A percentile compares a stretch with the other conserved stretches of the same genome.
Conservation (phyloP, 2,329 filamentous ascomycete genomes). For the Talaromyces islandicus region DNA sequence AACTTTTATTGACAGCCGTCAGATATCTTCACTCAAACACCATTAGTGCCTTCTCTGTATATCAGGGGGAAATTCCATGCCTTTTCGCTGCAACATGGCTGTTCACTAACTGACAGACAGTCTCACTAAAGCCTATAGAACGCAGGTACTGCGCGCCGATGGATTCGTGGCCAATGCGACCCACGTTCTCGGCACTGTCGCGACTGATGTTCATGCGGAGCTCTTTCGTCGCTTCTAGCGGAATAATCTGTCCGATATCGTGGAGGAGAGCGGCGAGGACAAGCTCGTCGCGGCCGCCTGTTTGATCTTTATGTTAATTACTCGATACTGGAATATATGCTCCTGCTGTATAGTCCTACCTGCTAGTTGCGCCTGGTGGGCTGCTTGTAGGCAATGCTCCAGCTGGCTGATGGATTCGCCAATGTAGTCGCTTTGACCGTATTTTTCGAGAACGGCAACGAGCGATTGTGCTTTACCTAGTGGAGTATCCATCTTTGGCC, state of each 20-base stretch:
- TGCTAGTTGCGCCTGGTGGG: slow-evolving; percentile 23
- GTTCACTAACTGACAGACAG: slow-evolving; percentile 30
- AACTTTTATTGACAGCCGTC: slow-evolving; percentile 26
- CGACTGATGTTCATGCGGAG: slow-evolving; percentile 20
- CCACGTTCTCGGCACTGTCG: slow-evolving; percentile 24
- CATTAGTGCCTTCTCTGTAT: background rate
- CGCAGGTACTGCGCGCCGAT: slow-evolving; percentile 32
- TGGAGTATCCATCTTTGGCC: background rate
- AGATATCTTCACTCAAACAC: slow-evolving; percentile 25
- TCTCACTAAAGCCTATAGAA: slow-evolving; percentile 29
- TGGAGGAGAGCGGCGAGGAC: slow-evolving; percentile 36
- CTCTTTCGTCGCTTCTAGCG: slow-evolving; percentile 24
- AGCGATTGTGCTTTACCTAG: slow-evolving; percentile 13
- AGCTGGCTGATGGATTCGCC: slow-evolving; percentile 30
- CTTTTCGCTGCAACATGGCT: slow-evolving; percentile 36
- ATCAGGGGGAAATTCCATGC: slow-evolving; percentile 7
- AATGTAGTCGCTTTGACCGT: slow-evolving; percentile 30
- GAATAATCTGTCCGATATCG: slow-evolving; percentile 40
- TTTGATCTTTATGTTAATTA: background rate
- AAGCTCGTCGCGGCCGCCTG: slow-evolving; percentile 19
- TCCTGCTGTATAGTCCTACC: slow-evolving; percentile 10
- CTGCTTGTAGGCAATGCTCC: slow-evolving; percentile 28
- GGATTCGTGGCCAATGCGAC: slow-evolving; percentile 32
- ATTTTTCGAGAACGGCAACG: slow-evolving; percentile 20
- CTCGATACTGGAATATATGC: background rate